A percentile compares a stretch with the other conserved stretches of the same genome.
Conservation (phyloP, 1,284 basidiomycete species). For the Apiotrichum sp. region DNA sequence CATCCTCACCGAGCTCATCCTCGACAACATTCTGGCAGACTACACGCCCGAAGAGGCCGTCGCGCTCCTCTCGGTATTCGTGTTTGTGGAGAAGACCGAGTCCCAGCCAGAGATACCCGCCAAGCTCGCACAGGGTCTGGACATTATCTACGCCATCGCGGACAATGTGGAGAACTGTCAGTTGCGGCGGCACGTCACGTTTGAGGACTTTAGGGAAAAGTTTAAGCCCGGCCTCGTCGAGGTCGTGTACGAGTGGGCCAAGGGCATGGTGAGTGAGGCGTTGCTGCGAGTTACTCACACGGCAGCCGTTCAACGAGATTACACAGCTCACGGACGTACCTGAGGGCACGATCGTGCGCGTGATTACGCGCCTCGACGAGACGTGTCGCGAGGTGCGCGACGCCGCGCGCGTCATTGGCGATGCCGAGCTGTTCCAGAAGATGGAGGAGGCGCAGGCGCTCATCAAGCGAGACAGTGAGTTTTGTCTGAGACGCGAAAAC, state of each 20-base stretch:
- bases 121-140: conserved; percentile 64
- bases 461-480: conserved; percentile 88
- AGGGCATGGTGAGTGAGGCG: conserved; percentile 72
- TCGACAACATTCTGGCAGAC: conserved; percentile 84
- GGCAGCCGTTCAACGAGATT: conserved; percentile 89
- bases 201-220: conserved; percentile 64
- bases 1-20: conserved; percentile 89
- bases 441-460: conserved; percentile 93
- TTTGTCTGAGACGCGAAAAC: too few species aligned
- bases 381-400: conserved; percentile 95
- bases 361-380: conserved; percentile 93
- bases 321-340: conserved; percentile 87
- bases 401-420: conserved; percentile 94
- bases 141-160: conserved; percentile 71
- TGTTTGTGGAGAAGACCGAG: conserved; percentile 96
- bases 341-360: conserved; percentile 94
- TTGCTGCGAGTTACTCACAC: not conserved
- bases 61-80: conserved; percentile 91
- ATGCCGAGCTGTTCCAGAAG: conserved; percentile 89
- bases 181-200: conserved; percentile 67
- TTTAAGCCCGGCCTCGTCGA: conserved; percentile 87
- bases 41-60: conserved; percentile 95
- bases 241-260: conserved; percentile 98
- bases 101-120: conserved; percentile 71
- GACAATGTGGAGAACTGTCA: conserved; percentile 77